Evolutionary conservation across 2,329 filamentous ascomycete genomes (phyloP).

Genomic region (Pezicula rhizophila): DNA sequence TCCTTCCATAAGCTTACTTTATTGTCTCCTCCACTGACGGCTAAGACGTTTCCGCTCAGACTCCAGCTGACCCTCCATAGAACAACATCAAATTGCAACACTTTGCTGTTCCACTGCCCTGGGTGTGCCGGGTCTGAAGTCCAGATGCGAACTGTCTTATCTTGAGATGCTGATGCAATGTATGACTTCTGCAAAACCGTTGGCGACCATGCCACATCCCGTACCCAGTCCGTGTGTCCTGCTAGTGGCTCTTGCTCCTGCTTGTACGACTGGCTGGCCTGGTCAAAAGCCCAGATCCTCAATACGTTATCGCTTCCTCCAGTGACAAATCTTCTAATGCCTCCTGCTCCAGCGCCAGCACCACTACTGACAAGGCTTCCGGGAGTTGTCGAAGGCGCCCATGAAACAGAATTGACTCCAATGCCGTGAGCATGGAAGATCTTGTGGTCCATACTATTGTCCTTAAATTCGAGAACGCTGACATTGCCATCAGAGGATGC

Average conservation of each 20-base stretch:
- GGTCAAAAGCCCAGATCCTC: slow-evolving; percentile 85
- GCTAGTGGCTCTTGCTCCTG: slow-evolving; percentile 58
- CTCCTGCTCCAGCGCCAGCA: slow-evolving; percentile 47
- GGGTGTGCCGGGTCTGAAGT: slow-evolving; percentile 64
- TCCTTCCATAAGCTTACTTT: slow-evolving; percentile 98
- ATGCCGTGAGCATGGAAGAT: slow-evolving; percentile 89
- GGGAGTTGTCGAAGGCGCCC: slow-evolving; percentile 81
- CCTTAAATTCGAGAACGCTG: slow-evolving; percentile 92
- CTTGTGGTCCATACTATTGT: slow-evolving; percentile 85
- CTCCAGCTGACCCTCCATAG: slow-evolving; percentile 98
- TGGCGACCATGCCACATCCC: slow-evolving; percentile 94
- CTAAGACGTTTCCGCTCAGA: slow-evolving; percentile 90
- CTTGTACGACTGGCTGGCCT: slow-evolving; percentile 54
- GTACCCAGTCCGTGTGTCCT: slow-evolving; percentile 93
- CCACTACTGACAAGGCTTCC: slow-evolving; percentile 77
- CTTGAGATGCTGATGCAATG: slow-evolving; percentile 91
- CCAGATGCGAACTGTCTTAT: slow-evolving; percentile 98
- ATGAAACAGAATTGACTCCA: slow-evolving; percentile 92
- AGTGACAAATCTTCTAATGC: slow-evolving; percentile 81
- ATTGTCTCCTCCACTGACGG: slow-evolving; percentile 90
- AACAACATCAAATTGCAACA: slow-evolving; percentile 79
- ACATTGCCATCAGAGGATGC: slow-evolving; percentile 92
- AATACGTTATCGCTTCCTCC: slow-evolving; percentile 90
- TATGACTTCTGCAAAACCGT: slow-evolving; percentile 94
- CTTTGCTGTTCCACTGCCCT: slow-evolving; percentile 77